These are phyloP conservation scores for Afroboletus lepidellus DNA, from an alignment of 1,284 basidiomycete species.

Conservation along the genomic window DNA sequence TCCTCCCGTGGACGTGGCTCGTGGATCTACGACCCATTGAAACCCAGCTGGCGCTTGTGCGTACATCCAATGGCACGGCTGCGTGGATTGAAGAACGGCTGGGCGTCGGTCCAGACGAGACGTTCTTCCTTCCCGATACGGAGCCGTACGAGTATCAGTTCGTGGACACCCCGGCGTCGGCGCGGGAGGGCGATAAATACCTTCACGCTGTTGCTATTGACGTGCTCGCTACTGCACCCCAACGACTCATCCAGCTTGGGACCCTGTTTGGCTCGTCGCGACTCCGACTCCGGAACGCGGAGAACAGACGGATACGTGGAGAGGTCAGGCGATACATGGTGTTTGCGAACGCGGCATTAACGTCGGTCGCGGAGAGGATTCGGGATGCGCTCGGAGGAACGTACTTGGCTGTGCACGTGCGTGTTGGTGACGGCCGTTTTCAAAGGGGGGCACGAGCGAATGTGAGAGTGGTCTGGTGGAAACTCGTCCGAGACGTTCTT, in stretches of 20 bases:
- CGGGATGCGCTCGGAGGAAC: conserved; percentile 43
- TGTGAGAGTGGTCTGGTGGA: conserved; percentile 55
- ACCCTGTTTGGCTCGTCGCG: conserved; percentile 70
- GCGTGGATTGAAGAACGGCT: conserved; percentile 49
- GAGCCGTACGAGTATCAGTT: conserved; percentile 65
- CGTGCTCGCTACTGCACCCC: conserved; percentile 14
- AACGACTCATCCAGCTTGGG: conserved; percentile 60
- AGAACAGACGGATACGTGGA: conserved; percentile 42
- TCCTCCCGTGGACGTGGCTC: conserved; percentile 68
- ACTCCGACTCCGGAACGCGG: conserved; percentile 45
- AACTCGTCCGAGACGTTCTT: conserved; percentile 47
- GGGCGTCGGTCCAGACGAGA: conserved; percentile 41
- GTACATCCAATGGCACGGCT: conserved; percentile 48
- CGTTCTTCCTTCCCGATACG: conserved; percentile 50
- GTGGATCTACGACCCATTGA: conserved; percentile 44
- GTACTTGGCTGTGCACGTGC: conserved; percentile 66
- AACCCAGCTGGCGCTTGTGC: conserved; percentile 40
- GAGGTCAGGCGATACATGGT: conserved; percentile 52
- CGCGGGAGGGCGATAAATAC: conserved; percentile 40
- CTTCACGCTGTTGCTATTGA: conserved; percentile 35
- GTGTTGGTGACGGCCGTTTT: conserved; percentile 67
- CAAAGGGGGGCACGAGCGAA: conserved; percentile 40
- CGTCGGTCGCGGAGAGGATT: conserved; percentile 42
- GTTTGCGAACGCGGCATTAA: conserved; percentile 49
- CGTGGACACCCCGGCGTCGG: conserved; percentile 47